Conservation (phyloP, 306 rosid genomes). For the Vicia villosa region DNA sequence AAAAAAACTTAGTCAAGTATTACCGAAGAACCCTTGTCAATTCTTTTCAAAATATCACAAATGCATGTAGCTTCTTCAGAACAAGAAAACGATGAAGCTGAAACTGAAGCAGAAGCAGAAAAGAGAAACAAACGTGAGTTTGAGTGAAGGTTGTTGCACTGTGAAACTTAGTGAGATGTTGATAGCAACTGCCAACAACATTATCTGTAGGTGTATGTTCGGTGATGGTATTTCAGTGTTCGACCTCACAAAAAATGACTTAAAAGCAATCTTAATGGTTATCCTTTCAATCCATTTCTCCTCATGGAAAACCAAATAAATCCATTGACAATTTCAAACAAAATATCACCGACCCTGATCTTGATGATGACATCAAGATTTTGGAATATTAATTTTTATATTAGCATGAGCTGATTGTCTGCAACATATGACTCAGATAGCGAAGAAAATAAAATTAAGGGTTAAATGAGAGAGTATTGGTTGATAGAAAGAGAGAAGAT, state of each 20-base stretch:
- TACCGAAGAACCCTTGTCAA: slow-evolving; percentile 13
- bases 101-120: too few species aligned
- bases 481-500: too few species aligned
- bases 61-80: too few species aligned
- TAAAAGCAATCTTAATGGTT: slow-evolving; percentile 43
- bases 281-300: neutral
- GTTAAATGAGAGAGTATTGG: too few species aligned
- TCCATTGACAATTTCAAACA: neutral
- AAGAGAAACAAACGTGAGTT: too few species aligned
- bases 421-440: too few species aligned
- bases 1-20: neutral
- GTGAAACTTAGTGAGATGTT: slow-evolving; percentile 42
- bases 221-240: slow-evolving; percentile 27
- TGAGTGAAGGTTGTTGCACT: neutral
- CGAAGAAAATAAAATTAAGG: too few species aligned
- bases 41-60: slow-evolving; percentile 26
- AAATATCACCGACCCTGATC: too few species aligned
- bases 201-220: slow-evolving; percentile 29
- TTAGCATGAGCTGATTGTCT: too few species aligned
- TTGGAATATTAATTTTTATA: too few species aligned
- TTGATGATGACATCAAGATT: neutral
- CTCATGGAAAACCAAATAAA: neutral
- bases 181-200: slow-evolving; percentile 13
- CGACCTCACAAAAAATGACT: slow-evolving; percentile 31
- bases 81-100: too few species aligned